Evolutionary conservation across 805 yeast genomes (phyloP), one percentile per base, ranked within the genome.

Genomic region (Priceomyces castillae): DNA sequence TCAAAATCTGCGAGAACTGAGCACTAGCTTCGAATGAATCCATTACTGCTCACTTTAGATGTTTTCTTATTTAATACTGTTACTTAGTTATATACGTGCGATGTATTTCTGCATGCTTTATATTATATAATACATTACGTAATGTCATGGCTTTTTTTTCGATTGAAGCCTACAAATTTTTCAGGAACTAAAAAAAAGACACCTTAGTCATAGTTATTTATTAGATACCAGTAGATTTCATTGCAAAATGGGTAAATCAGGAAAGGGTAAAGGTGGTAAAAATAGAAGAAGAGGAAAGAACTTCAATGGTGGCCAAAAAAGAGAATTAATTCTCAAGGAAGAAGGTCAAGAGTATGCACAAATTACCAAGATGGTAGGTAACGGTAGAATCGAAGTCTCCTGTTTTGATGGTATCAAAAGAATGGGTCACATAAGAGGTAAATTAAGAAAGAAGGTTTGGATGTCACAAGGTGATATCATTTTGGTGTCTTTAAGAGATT

Each of bases 261-360:
- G 75, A 57, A 84, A 83, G 75, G 85, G 87, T 64, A 78, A 84
- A 73, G 94, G 95, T 69, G 95, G 95, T 71, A 86, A 86, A 71
- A 85, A 88, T 74, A 92, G 99, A 79, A 82, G 95, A 77, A 86
- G 97, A 81, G 99, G 99, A 69, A 94, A 94, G 92, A 90, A 90
- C 69, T 96, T 85, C 65, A 81, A 82, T 68, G 84, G 80, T 47
- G 82, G 85, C 51, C 90, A 89, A 71, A 94, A 94, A 78, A 88
- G 99, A 75, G 99, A 94, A 66, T 80, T 94, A 57, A 79, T 82
- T 64, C 80, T 77, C 67, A 89, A 83, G 61, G 99, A 94, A 51
- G 99, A 94, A 60, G 96, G 96, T 46, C 99, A 94, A 76, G 98
- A 94, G 69, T 94, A 94, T 61, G 99, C 97, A 44, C 99, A 95